Conservation (phyloP, 345 rosid genomes). For the Brassica nigra region DNA sequence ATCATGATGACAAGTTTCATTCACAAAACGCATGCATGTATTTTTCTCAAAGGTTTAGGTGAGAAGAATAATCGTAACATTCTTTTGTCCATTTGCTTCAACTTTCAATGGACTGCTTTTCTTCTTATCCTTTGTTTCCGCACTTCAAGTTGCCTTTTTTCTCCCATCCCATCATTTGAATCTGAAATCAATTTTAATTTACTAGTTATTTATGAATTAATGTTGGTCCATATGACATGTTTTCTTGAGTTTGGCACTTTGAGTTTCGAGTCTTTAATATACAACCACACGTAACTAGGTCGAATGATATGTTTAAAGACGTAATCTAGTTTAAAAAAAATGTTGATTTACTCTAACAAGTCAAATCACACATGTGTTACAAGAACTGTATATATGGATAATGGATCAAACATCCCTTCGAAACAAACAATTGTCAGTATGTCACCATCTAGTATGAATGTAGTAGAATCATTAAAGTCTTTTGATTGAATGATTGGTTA, state of each 20-base stretch:
- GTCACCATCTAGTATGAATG: neutral
- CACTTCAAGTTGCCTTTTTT: constrained; percentile 18
- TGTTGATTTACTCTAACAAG: neutral
- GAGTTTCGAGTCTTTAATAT: neutral
- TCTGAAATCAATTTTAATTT: neutral
- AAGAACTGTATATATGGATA: neutral
- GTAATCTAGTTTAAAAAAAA: neutral
- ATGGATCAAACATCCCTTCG: neutral
- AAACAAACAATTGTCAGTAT: neutral
- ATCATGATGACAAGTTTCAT: constrained; percentile 37
- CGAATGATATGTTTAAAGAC: neutral
- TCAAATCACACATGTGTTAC: neutral
- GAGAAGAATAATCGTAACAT: constrained; percentile 39
- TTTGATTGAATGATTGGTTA: neutral
- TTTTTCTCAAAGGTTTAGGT: constrained; percentile 33
- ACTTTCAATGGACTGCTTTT: constrained; percentile 41
- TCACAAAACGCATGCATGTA: constrained; percentile 34
- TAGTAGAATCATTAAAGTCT: neutral
- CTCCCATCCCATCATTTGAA: constrained; percentile 30
- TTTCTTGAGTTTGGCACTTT: neutral
- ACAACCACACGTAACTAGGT: neutral
- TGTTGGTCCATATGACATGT: neutral
- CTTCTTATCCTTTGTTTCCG: constrained; percentile 35
- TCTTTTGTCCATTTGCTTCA: constrained; percentile 40
- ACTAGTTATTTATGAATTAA: neutral